Evolutionary conservation across 257 asterid species (phyloP).

Genomic region (Solanum raphanifolium): DNA sequence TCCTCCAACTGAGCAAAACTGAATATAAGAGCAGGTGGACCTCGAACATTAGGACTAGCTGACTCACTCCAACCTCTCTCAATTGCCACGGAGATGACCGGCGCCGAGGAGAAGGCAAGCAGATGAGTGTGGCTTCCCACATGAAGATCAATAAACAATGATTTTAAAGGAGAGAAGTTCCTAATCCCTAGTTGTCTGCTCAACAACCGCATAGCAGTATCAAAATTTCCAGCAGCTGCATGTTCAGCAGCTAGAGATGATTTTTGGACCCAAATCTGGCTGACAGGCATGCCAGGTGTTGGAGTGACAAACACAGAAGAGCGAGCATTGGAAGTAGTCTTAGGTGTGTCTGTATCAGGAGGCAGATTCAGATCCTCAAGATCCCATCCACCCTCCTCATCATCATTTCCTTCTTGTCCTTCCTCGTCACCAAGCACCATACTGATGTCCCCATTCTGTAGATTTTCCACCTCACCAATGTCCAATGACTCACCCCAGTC

Average conservation of each 20-base stretch:
- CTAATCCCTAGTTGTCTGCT: slow-evolving; percentile 70
- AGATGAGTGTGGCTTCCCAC: slow-evolving; percentile 73
- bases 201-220: slow-evolving; percentile 84
- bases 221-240: slow-evolving; percentile 89
- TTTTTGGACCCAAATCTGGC: slow-evolving; percentile 89
- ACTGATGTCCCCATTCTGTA: slow-evolving; percentile 40
- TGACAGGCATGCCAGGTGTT: slow-evolving; percentile 83
- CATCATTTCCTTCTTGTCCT: slow-evolving; percentile 38
- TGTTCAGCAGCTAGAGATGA: slow-evolving; percentile 94
- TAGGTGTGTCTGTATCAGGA: slow-evolving; percentile 70
- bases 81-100: slow-evolving; percentile 52
- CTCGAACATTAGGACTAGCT: slow-evolving; percentile 59
- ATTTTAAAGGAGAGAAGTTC: slow-evolving; percentile 61
- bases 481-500: slow-evolving; percentile 52
- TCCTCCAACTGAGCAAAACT: slow-evolving; percentile 68
- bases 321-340: slow-evolving; percentile 35
- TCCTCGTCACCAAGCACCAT: slow-evolving; percentile 37
- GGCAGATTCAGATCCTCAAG: slow-evolving; percentile 92
- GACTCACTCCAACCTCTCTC: slow-evolving; percentile 82
- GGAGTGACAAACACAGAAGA: slow-evolving; percentile 63
- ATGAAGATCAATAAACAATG: slow-evolving; percentile 57
- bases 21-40: slow-evolving; percentile 70
- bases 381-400: slow-evolving; percentile 74
- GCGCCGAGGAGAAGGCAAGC: slow-evolving; percentile 62
- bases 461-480: slow-evolving; percentile 49